Conservation (phyloP, 2,329 filamentous ascomycete genomes). For the Trichoderma sp. region DNA sequence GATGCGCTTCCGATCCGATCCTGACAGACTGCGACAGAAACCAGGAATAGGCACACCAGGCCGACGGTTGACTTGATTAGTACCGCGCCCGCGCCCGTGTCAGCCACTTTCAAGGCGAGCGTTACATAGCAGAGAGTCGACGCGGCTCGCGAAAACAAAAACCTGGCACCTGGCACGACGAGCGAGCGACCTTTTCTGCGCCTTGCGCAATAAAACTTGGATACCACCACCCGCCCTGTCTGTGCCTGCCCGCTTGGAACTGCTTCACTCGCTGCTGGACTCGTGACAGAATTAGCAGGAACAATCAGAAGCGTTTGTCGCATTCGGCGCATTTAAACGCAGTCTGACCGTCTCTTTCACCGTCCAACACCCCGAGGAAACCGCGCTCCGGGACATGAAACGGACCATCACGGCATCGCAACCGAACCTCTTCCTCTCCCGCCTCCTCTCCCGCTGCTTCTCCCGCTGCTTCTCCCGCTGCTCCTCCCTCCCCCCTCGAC, state of each 20-base stretch:
- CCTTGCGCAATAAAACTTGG: conserved; percentile 22
- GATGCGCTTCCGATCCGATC: neutral
- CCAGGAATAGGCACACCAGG: neutral
- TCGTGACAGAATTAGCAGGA: too few relatives aligned
- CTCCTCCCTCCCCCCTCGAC: neutral
- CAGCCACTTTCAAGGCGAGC: conserved; percentile 14
- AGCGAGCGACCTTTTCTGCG: conserved; percentile 4
- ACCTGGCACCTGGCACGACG: neutral
- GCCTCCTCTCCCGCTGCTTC: conserved; percentile 13
- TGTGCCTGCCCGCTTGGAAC: conserved; percentile 14
- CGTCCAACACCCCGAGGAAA: neutral
- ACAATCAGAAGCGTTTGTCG: too few relatives aligned
- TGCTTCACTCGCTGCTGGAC: neutral
- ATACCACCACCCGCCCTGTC: conserved; percentile 1
- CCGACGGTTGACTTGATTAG: neutral
- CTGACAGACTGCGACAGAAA: neutral
- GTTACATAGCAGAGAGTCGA: conserved; percentile 1
- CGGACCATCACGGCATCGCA: conserved; percentile 27
- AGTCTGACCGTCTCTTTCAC: neutral
- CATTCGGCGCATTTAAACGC: too few relatives aligned
- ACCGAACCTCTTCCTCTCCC: conserved; percentile 19
- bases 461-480: conserved; percentile 14
- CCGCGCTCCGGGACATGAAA: conserved; percentile 22
- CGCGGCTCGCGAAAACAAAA: conserved; percentile 18
- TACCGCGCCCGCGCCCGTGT: conserved; percentile 1